Conservation (phyloP, 2,329 filamentous ascomycete species). For the Tolypocladium tropicale region DNA sequence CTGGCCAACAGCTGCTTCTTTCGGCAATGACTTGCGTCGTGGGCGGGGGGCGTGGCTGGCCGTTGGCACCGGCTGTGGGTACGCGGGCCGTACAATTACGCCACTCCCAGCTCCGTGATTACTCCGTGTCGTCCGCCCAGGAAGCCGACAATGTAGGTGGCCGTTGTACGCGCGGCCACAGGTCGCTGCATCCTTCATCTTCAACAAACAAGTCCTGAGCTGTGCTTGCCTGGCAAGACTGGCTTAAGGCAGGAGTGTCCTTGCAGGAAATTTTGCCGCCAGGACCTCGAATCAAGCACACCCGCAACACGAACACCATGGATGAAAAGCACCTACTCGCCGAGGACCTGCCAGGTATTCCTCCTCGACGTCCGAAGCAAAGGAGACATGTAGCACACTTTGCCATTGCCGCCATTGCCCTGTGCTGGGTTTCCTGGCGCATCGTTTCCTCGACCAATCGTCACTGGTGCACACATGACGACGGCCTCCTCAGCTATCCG, state of each 20-base stretch:
- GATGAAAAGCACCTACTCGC: neutral
- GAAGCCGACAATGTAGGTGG: neutral
- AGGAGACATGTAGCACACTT: neutral
- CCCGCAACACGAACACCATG: neutral
- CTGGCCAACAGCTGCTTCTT: neutral
- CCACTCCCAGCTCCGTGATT: neutral
- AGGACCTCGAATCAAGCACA: neutral
- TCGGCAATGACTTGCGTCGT: neutral
- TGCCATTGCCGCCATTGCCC: neutral
- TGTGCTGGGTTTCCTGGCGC: neutral
- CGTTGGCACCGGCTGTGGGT: neutral
- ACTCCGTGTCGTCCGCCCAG: no score
- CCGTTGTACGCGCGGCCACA: neutral
- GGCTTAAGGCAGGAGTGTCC: neutral
- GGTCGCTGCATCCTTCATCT: neutral
- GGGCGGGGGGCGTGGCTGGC: neutral
- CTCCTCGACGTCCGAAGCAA: neutral
- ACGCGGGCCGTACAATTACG: neutral
- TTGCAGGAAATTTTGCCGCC: neutral
- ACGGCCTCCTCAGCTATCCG: slow-evolving; percentile 11
- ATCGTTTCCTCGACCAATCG: neutral
- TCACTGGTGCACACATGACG: neutral
- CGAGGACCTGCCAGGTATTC: neutral
- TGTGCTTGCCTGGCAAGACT: neutral
- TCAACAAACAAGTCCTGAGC: no score